Base-by-base conservation (phyloP, 352 stramenopile genomes). In the Blastocystis sp. region DNA sequence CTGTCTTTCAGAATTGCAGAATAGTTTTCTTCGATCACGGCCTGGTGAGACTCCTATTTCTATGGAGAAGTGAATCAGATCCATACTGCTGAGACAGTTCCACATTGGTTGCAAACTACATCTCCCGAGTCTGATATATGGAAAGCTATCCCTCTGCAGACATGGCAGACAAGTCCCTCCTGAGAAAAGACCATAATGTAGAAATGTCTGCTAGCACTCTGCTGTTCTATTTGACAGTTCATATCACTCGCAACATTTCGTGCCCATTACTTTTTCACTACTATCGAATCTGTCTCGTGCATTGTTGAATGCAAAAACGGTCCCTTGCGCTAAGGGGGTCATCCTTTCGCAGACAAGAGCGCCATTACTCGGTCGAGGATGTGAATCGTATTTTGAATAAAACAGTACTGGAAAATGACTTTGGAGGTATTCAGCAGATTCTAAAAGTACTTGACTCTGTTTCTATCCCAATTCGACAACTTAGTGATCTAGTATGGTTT, bases 21-120 rank as follows among this genome's bases (percentile, higher is more conserved):
- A n/a, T 47, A 63, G 34, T 80, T 47, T 20, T 80, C 70, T 43
- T 80, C 70, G 15, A 80, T 53, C 13, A 61, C 20, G n/a, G 70
- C 50, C 50, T 80, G 43, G 54, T 80, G 70, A 15, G 11, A 61
- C 64, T 80, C 37, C 70, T 80, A 34, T 61, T 26, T 5, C 20
- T 34, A 43, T 37, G 26, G 34, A 26, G 26, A 56, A 26, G 2
- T 15, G n/a, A 11, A 20, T 34, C 26, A 53, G 1, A 18, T 56
- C n/a, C 50, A 47, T 80, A 80, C 70, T 80, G 62, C 45, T 23
- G 70, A 80, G 15, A 80, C 50, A 39, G 70, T 80, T 43, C 70
- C 70, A 64, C 70, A 80, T 45, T 80, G 39, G 11, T 34, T 54
- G 45, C 70, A 80, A 1, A 80, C 43, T 34, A 80, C 13, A 15